Evolutionary conservation across 495 filamentous ascomycete species (phyloP).

Genomic region (Neurospora sp.): DNA sequence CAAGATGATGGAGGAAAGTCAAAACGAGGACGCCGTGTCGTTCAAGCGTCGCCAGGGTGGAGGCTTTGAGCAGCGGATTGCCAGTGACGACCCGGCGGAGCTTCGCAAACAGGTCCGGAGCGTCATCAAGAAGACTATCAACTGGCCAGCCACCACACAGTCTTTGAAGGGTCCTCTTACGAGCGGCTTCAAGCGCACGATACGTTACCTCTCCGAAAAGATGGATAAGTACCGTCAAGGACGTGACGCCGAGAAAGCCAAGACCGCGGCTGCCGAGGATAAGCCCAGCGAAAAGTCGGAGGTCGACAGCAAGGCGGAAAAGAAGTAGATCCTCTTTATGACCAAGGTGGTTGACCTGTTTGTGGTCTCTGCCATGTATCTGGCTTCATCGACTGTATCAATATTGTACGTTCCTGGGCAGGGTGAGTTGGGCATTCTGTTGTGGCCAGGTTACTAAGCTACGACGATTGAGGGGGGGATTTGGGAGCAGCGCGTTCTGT

Average conservation of each 20-base stretch:
- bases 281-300: background rate
- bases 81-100: constrained; percentile 49
- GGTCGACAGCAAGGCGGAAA: background rate
- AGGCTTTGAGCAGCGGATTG: constrained; percentile 77
- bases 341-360: background rate
- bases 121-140: constrained; percentile 76
- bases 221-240: constrained; percentile 55
- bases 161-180: constrained; percentile 73
- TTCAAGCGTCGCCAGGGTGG: constrained; percentile 69
- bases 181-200: constrained; percentile 54
- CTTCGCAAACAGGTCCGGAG: constrained; percentile 55
- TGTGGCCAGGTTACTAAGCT: background rate
- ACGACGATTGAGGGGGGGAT: background rate
- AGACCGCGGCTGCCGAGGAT: constrained; percentile 1
- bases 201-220: constrained; percentile 78
- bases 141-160: constrained; percentile 82
- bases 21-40: constrained; percentile 55
- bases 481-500: background rate
- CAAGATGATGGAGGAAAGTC: constrained; percentile 67
- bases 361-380: background rate
- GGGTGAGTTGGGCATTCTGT: background rate
- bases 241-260: constrained; percentile 12
- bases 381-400: background rate
- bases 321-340: constrained; percentile 5
- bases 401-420: background rate